Conservation (phyloP, 495 filamentous ascomycete species). For the Chaetomium tenue region DNA sequence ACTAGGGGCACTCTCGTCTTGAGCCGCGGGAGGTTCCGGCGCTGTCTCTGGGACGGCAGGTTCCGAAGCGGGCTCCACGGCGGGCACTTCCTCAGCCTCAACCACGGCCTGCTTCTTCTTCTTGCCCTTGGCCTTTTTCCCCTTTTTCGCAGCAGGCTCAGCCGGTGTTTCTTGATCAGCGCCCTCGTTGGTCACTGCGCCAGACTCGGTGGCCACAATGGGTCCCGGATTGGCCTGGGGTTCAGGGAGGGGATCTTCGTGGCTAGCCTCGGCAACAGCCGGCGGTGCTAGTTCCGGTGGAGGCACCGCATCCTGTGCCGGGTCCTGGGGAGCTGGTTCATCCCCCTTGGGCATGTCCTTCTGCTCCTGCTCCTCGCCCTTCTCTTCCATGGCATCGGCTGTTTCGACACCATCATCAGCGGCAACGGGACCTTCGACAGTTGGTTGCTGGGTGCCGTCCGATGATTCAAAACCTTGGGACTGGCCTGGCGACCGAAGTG, state of each 20-base stretch:
- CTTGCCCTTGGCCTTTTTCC: slow-evolving; percentile 26
- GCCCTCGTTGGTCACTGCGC: not conserved
- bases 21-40: not conserved
- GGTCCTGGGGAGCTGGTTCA: slow-evolving; percentile 18
- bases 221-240: slow-evolving; percentile 4
- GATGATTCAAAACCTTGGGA: slow-evolving; percentile 14
- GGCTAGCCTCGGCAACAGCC: slow-evolving; percentile 11
- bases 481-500: slow-evolving; percentile 17
- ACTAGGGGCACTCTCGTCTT: not conserved
- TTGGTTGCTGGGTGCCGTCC: slow-evolving; percentile 15
- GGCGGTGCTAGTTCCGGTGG: slow-evolving; percentile 4
- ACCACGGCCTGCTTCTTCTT: slow-evolving; percentile 35
- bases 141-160: slow-evolving; percentile 24
- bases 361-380: slow-evolving; percentile 38
- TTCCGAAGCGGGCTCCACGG: slow-evolving; percentile 5
- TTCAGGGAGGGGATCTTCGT: slow-evolving; percentile 11
- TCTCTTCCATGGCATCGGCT: slow-evolving; percentile 32
- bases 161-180: slow-evolving; percentile 2
- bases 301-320: slow-evolving; percentile 8
- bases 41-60: not conserved
- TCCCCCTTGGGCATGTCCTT: slow-evolving; percentile 23
- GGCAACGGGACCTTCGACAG: slow-evolving; percentile 15
- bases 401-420: slow-evolving; percentile 25
- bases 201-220: not conserved
- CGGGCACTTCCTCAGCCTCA: slow-evolving; percentile 21